phyloP scores from a whole-genome alignment of 345 rosid genomes.

The Camelina neglecta region DNA sequence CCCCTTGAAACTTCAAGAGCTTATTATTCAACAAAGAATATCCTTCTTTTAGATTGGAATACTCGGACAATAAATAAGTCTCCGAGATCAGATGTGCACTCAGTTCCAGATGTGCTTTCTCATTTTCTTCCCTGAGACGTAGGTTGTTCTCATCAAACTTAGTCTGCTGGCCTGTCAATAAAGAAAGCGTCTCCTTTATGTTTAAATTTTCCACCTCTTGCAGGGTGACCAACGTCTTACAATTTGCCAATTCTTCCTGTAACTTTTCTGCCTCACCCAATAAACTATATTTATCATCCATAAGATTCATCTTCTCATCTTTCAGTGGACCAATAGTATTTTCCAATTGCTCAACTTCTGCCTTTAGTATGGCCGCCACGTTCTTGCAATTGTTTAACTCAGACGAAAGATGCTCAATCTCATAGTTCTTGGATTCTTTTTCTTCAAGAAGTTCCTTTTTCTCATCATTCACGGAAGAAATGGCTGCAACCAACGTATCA shows the following conservation, averaged over 20 bases:
- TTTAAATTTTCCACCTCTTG: conserved; percentile 58
- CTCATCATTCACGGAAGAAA: conserved; percentile 59
- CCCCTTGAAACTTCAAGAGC: conserved; percentile 61
- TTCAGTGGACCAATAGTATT: conserved; percentile 49
- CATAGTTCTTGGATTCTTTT: conserved; percentile 46
- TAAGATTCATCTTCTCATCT: conserved; percentile 57
- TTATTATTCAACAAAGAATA: conserved; percentile 50
- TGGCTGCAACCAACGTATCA: conserved; percentile 51
- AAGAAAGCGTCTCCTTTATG: conserved; percentile 49
- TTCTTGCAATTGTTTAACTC: conserved; percentile 60
- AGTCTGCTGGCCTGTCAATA: conserved; percentile 49
- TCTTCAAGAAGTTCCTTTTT: conserved; percentile 56
- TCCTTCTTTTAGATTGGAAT: conserved; percentile 52
- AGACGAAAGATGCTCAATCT: conserved; percentile 58
- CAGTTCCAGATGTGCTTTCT: conserved; percentile 51
- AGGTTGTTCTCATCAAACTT: conserved; percentile 62
- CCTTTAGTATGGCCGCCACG: conserved; percentile 48
- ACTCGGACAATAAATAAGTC: conserved; percentile 58
- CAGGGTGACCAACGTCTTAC: conserved; percentile 56
- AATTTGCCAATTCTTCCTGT: conserved; percentile 58
- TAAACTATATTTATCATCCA: conserved; percentile 50
- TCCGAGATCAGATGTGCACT: conserved; percentile 55
- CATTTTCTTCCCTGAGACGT: conserved; percentile 50
- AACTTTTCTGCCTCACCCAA: conserved; percentile 60
- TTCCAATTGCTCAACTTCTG: conserved; percentile 64